Conservation (phyloP, 208 protist species). For the Leishmania tarentolae region DNA sequence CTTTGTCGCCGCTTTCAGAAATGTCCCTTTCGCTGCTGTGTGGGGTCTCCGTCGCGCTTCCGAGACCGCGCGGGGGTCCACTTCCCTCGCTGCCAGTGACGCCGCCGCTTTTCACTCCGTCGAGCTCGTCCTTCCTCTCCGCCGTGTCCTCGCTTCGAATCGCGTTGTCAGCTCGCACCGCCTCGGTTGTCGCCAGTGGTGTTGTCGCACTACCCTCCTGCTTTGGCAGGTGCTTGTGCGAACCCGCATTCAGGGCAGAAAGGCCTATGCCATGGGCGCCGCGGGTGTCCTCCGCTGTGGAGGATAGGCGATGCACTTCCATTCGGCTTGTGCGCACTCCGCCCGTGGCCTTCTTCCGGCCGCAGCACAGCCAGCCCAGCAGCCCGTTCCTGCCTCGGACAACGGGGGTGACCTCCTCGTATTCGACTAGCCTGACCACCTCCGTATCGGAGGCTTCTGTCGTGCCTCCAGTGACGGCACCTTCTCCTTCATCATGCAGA, state of each 20-base stretch:
- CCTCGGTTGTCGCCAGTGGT: background rate
- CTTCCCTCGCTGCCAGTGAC: background rate
- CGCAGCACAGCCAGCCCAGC: slow-evolving; percentile 8
- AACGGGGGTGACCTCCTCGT: slow-evolving; percentile 26
- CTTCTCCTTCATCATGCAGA: background rate
- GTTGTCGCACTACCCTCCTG: background rate
- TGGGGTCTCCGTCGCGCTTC: slow-evolving; percentile 13
- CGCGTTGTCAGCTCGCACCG: background rate
- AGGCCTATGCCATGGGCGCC: background rate
- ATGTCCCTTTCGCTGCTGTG: slow-evolving; percentile 2
- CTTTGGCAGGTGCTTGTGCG: background rate
- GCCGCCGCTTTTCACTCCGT: background rate
- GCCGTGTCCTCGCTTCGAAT: background rate
- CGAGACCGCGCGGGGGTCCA: background rate
- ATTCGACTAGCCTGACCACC: slow-evolving; percentile 2
- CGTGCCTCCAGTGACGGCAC: background rate
- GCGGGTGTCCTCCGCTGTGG: background rate
- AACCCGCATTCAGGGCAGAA: background rate
- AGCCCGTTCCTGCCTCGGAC: background rate
- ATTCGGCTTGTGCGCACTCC: slow-evolving; percentile 21
- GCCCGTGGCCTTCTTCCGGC: background rate
- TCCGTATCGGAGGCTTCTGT: background rate
- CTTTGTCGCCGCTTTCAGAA: background rate
- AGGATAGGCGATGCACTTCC: slow-evolving; percentile 7
- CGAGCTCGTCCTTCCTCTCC: background rate